phyloP scores from a whole-genome alignment of 2,329 filamentous ascomycete species.

The Tympanopsis confertula region DNA sequence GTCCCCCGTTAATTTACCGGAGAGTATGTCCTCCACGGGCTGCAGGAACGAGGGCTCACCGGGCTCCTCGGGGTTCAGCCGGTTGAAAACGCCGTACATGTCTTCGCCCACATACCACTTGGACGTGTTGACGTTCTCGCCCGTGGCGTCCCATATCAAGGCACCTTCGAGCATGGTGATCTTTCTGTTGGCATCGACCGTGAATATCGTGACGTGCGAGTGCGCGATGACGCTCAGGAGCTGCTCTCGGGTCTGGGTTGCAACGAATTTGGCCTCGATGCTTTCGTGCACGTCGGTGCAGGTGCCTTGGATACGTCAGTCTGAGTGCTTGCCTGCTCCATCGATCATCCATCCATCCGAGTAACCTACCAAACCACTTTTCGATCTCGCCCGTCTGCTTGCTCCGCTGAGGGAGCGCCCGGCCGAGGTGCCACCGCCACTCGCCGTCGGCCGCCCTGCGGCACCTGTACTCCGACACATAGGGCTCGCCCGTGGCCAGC shows the following conservation, averaged over 20 bases:
- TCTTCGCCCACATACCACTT: constrained; percentile 39
- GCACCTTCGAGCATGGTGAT: constrained; percentile 63
- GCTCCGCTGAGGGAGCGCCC: constrained; percentile 57
- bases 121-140: constrained; percentile 5
- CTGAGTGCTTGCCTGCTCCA: not conserved
- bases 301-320: constrained; percentile 31
- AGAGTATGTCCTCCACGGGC: constrained; percentile 52
- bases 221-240: constrained; percentile 64
- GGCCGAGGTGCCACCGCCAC: constrained; percentile 70
- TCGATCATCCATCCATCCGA: not conserved
- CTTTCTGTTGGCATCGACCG: constrained; percentile 47
- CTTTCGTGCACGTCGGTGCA: constrained; percentile 71
- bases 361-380: constrained; percentile 58
- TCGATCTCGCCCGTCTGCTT: constrained; percentile 55
- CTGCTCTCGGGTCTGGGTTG: constrained; percentile 57
- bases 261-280: constrained; percentile 55
- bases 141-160: constrained; percentile 35
- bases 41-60: constrained; percentile 35
- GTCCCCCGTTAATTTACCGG: constrained; percentile 46
- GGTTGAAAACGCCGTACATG: constrained; percentile 53
- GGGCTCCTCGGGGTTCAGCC: constrained; percentile 27
- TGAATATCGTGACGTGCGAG: constrained; percentile 66
- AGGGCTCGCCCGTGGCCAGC: constrained; percentile 56
- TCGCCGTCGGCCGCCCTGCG: constrained; percentile 47
- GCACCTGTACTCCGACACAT: constrained; percentile 61